Evolutionary conservation across 495 filamentous ascomycete genomes (phyloP), one percentile per base, ranked within the genome.

Genomic region (Penicillium canescens): DNA sequence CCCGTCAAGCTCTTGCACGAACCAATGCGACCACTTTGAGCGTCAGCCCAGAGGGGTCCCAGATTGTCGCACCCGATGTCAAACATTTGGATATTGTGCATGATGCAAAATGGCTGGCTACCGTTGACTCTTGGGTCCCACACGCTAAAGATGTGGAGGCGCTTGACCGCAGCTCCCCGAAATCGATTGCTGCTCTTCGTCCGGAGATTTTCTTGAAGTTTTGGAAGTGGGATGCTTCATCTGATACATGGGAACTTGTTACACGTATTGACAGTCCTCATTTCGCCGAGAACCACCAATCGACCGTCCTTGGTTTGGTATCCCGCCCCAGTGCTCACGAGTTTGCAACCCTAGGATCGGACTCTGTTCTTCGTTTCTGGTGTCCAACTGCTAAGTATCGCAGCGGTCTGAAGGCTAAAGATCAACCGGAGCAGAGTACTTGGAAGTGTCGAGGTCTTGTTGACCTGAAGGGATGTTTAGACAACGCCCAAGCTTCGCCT

Each of bases 21-120:
- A 96, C 90, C 24, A 96, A 94, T 60, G 80, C 86, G 6, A 97
- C 94, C 0, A 88, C 86, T 45, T 68, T 88, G 52, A 94, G 88
- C 50, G 74, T 87, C 20, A 84, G 86, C 2, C 86, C 87, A 16
- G 86, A 88, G 50, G 80, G 85, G 0, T 78, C 80, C 37, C 75
- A 78, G 16, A 79, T 98, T 41, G 66, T 76, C 2, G 85, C 96
- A 52, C 92, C 94, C 7, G 83, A 86, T 55, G 78, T 95, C 41
- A 86, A 78, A 11, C 80, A 85, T 43, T 70, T 99, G 50, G 78
- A 82, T 46, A 79, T 92, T 52, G 89, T 88, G 20, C 66, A 78
- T 23, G 86, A 97, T 65, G 93, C 92, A 1, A 80, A 85, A 56
- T 99, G 94, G 94, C 78, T 99, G 55, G 91, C 89, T 34, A 96